Conservation (phyloP, 2,329 filamentous ascomycete genomes). For the Stagonosporopsis chrysanthemi region DNA sequence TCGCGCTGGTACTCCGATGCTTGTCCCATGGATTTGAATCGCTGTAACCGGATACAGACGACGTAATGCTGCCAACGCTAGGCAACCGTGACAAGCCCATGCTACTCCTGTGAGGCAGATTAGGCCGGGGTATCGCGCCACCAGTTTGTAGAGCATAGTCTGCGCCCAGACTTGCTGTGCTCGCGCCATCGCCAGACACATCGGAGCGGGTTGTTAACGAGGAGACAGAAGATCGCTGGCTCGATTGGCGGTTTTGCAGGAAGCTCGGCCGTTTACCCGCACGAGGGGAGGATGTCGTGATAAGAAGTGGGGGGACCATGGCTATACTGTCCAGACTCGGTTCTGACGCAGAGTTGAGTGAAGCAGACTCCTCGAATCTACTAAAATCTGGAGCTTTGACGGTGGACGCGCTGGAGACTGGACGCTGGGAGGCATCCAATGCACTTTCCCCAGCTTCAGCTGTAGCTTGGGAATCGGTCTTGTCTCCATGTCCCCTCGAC, state of each 20-base stretch:
- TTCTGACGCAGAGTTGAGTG: constrained; percentile 40
- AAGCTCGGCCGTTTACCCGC: constrained; percentile 61
- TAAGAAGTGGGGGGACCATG: constrained; percentile 26
- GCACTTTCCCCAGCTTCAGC: constrained; percentile 25
- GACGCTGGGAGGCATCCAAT: constrained; percentile 36
- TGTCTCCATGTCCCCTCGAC: constrained; percentile 7
- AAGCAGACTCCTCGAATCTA: constrained; percentile 39
- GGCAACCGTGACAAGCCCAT: constrained; percentile 74
- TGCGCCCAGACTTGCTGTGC: constrained; percentile 75
- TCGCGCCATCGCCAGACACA: constrained; percentile 67
- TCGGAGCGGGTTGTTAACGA: constrained; percentile 63
- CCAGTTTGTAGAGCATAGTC: constrained; percentile 87
- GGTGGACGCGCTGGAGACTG: constrained; percentile 50
- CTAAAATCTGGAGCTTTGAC: constrained; percentile 49
- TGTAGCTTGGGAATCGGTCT: not conserved
- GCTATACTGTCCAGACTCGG: constrained; percentile 39
- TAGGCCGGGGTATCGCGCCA: constrained; percentile 68
- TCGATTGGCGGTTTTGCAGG: constrained; percentile 62
- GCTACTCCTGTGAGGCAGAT: constrained; percentile 54
- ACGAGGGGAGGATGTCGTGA: constrained; percentile 33
- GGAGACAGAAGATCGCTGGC: constrained; percentile 66
- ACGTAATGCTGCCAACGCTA: constrained; percentile 89
- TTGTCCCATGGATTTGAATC: constrained; percentile 53
- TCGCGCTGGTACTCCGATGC: constrained; percentile 51
- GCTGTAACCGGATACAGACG: constrained; percentile 68